phyloP scores from a whole-genome alignment of 1,139 yeast genomes.

The Candida freyschussii region DNA sequence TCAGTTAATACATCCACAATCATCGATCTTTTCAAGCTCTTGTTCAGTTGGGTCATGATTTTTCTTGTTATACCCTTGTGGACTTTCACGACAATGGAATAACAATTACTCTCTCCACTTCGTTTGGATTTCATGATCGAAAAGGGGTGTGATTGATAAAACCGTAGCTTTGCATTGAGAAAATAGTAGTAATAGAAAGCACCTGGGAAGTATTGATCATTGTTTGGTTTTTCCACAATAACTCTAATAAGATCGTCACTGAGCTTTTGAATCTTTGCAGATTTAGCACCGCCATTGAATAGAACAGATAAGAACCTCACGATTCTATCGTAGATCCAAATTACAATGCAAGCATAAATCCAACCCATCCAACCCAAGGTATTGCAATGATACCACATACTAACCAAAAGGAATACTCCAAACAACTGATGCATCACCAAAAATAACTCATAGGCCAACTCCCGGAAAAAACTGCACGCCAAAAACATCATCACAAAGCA shows the following conservation, averaged over 20 bases:
- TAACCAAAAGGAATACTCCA: conserved; percentile 32
- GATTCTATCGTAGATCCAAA: conserved; percentile 36
- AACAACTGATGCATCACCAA: conserved; percentile 34
- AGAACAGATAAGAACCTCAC: conserved; percentile 32
- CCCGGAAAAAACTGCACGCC: conserved; percentile 41
- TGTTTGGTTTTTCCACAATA: conserved; percentile 27
- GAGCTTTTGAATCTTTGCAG: conserved; percentile 28
- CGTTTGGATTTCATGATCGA: conserved; percentile 34
- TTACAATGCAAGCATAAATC: conserved; percentile 37
- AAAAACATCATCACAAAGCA: conserved; percentile 41
- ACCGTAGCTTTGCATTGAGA: conserved; percentile 29
- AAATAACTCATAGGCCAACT: conserved; percentile 40
- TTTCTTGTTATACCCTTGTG: conserved; percentile 38
- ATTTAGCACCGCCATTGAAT: conserved; percentile 35
- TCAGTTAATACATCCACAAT: conserved; percentile 26
- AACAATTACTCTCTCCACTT: conserved; percentile 26
- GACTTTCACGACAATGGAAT: conserved; percentile 35
- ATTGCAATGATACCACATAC: conserved; percentile 38
- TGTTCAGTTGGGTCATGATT: conserved; percentile 17
- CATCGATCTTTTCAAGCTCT: conserved; percentile 10
- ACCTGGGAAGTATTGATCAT: conserved; percentile 32
- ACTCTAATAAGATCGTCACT: conserved; percentile 37
- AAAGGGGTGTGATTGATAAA: conserved; percentile 59
- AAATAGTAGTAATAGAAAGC: conserved; percentile 39
- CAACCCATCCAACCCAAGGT: conserved; percentile 41